phyloP scores from a whole-genome alignment of 345 rosid genomes.

The Clarkia xantiana region DNA sequence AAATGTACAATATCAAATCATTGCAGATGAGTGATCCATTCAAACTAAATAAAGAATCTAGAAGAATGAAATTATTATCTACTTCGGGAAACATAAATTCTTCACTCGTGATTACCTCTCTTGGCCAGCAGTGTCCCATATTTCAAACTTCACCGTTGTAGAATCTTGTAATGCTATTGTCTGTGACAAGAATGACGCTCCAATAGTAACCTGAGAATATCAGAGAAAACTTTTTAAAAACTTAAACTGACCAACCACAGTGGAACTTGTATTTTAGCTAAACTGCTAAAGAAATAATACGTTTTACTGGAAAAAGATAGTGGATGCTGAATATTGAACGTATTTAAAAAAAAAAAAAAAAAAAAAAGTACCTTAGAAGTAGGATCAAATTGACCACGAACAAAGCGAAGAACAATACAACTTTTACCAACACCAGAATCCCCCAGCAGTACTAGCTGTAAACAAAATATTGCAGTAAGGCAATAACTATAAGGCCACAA shows the following conservation, averaged over 20 bases:
- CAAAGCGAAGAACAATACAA: conserved; percentile 96
- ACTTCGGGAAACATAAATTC: neutral
- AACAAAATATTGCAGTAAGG: conserved; percentile 9
- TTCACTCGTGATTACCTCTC: conserved; percentile 48
- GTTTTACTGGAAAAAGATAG: neutral
- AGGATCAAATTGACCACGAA: conserved; percentile 96
- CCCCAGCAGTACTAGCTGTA: conserved; percentile 82
- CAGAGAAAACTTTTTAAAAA: neutral
- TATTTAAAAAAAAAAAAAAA: neutral
- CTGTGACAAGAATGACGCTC: conserved; percentile 96
- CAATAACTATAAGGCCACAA: neutral
- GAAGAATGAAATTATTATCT: neutral
- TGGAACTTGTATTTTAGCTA: neutral
- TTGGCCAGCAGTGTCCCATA: conserved; percentile 99
- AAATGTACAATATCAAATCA: neutral
- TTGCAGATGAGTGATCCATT: too few relatives aligned
- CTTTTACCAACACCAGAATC: conserved; percentile 99
- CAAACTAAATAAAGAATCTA: too few relatives aligned
- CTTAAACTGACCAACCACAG: neutral
- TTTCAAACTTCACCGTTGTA: conserved; percentile 92
- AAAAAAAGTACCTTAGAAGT: conserved; percentile 57
- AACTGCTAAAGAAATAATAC: neutral
- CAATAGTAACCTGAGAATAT: conserved; percentile 75
- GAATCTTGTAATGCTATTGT: conserved; percentile 95
- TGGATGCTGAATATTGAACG: neutral